Evolutionary conservation across 345 rosid genomes (phyloP).

Genomic region (Populus davidiana): DNA sequence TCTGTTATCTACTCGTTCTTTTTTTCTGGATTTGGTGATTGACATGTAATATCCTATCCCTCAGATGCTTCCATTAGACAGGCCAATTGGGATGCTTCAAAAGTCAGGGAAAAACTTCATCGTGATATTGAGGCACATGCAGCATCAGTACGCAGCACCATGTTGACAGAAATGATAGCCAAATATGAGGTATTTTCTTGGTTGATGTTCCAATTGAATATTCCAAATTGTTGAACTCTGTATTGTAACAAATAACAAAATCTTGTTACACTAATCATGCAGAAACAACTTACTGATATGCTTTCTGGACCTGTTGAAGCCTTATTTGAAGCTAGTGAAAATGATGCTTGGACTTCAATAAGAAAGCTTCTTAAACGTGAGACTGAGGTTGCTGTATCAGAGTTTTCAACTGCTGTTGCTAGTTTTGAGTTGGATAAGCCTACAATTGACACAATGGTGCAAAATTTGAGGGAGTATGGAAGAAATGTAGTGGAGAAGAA

Average conservation of each 20-base stretch:
- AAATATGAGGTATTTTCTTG: conserved; percentile 49
- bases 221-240: background rate
- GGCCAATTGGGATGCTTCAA: conserved; percentile 66
- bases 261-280: conserved; percentile 22
- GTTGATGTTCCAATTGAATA: background rate
- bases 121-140: conserved; percentile 55
- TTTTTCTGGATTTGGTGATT: background rate
- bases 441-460: conserved; percentile 43
- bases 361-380: conserved; percentile 61
- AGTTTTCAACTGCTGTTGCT: conserved; percentile 44
- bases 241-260: conserved; percentile 1
- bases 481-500: conserved; percentile 60
- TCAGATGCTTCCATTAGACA: conserved; percentile 57
- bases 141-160: conserved; percentile 43
- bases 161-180: conserved; percentile 49
- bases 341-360: conserved; percentile 65
- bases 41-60: conserved; percentile 1
- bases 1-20: background rate
- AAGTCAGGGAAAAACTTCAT: conserved; percentile 52
- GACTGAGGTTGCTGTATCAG: conserved; percentile 48
- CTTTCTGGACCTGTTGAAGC: conserved; percentile 55
- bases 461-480: conserved; percentile 48
- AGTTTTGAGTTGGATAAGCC: conserved; percentile 60
- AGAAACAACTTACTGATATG: conserved; percentile 53
- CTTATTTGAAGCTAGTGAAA: conserved; percentile 53